Evolutionary conservation across 345 rosid genomes (phyloP), one percentile per base, ranked within the genome.

Genomic region (Camelina laxa): DNA sequence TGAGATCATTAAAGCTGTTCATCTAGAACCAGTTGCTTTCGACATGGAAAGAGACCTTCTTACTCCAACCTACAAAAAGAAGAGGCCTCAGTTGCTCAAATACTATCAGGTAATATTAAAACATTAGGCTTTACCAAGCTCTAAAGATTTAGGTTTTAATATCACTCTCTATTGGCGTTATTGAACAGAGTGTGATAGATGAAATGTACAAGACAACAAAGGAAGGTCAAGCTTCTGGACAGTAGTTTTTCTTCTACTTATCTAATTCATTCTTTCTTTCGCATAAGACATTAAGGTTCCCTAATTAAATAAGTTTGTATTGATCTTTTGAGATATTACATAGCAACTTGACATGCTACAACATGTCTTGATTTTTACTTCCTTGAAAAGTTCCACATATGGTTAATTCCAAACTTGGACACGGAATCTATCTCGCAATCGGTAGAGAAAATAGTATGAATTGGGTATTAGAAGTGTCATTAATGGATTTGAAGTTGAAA

Each of bases 21-120:
- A 90, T 80, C 85, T 92, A 2, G 97, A 92, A 41, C 91, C 97
- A 0, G 85, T 79, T 44, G 85, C 96, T 65, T 92, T 90, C 17
- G 88, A 90, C 70, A 82, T 88, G 53, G 93, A 88, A 15, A 87
- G 88, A 4, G 92, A 90, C 57, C 89, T 92, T 58, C 91, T 90
- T 39, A 90, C 97, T 39, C 97, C 96, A 9, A 92, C 97, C n/a
- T 90, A 80, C 55, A 92, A 92, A 85, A 92, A 87, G 82, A 92
- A 88, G 89, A 84, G 97, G 75, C 96, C 96, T 22, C 97, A 92
- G 50, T 78, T 92, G 75, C 91, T 85, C 73, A 87, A 90, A 83
- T 79, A 82, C 76, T 92, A 90, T 61, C 87, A 88, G 93, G 96
- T 89, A 75, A 41, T 24, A 61, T 4, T 7, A 1, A 22, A 45